These are phyloP conservation scores for Tremella mesenterica DNA, from an alignment of 768 basidiomycete genomes.

Conservation along the genomic window DNA sequence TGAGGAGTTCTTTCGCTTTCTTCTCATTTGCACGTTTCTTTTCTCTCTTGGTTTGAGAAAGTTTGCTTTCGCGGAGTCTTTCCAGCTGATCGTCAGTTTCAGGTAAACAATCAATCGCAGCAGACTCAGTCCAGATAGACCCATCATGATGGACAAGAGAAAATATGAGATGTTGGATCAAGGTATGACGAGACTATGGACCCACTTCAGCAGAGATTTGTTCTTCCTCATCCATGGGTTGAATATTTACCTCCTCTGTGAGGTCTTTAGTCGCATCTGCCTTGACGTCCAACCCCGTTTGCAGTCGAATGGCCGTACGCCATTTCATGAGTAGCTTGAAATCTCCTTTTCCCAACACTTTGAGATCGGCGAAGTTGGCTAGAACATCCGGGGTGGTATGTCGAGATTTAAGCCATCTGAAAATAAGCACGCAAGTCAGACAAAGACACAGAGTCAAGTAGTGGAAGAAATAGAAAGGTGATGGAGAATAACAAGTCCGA, in stretches of 20 bases:
- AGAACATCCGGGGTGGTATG: conserved; percentile 71
- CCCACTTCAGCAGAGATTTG: conserved; percentile 79
- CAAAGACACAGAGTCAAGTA: conserved; percentile 1
- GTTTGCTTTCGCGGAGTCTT: conserved; percentile 67
- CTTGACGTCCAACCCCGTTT: conserved; percentile 79
- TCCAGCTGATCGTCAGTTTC: conserved; percentile 58
- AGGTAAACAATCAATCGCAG: conserved; percentile 1
- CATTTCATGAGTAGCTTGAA: conserved; percentile 90
- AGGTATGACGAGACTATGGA: background rate
- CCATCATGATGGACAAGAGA: too few relatives aligned
- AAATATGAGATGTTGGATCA: too few relatives aligned
- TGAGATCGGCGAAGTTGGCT: conserved; percentile 80
- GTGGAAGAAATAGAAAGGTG: background rate
- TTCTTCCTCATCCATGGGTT: conserved; percentile 70
- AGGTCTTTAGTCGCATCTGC: conserved; percentile 62
- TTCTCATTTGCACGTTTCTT: conserved; percentile 79
- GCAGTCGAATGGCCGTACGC: conserved; percentile 76
- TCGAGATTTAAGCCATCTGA: conserved; percentile 63
- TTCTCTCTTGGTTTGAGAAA: conserved; percentile 64
- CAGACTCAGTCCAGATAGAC: too few relatives aligned
- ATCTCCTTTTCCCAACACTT: conserved; percentile 94
- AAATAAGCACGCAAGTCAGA: background rate
- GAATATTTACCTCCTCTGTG: conserved; percentile 54
- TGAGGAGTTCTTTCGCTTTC: conserved; percentile 75
- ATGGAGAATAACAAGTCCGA: background rate